These are phyloP conservation scores for Trametes cubensis DNA, from an alignment of 768 basidiomycete species.

Conservation along the genomic window DNA sequence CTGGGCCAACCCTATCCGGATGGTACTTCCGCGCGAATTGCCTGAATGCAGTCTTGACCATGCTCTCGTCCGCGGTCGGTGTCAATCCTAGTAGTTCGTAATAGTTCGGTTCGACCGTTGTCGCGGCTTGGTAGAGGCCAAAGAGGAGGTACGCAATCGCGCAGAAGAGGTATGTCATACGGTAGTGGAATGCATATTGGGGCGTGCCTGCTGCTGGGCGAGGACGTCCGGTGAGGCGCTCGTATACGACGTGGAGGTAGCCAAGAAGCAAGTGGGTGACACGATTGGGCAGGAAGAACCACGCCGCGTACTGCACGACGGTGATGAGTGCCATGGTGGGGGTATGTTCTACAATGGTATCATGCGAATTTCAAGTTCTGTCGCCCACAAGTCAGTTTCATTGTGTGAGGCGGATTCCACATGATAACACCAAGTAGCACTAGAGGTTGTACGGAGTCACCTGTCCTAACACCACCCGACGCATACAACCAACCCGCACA, in stretches of 20 bases:
- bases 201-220: constrained; percentile 48
- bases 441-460: no score
- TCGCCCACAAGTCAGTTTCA: not conserved
- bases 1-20: constrained; percentile 70
- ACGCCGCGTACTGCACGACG: constrained; percentile 48
- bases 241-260: constrained; percentile 44
- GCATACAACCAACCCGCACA: no score
- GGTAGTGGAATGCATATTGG: constrained; percentile 59
- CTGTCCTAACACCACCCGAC: no score
- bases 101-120: constrained; percentile 68
- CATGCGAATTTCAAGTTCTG: not conserved
- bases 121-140: constrained; percentile 59
- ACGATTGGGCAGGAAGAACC: constrained; percentile 69
- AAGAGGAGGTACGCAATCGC: constrained; percentile 69
- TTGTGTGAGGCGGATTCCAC: no score
- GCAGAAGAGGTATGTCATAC: constrained; percentile 61
- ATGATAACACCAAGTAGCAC: no score
- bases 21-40: constrained; percentile 74
- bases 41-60: constrained; percentile 73
- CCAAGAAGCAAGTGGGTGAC: constrained; percentile 55
- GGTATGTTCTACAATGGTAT: not conserved
- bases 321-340: constrained; percentile 1
- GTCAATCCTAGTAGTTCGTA: constrained; percentile 72
- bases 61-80: constrained; percentile 64
- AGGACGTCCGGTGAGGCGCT: constrained; percentile 36